Conservation (phyloP, 1,284 basidiomycete genomes). For the Albatrellus sp. region DNA sequence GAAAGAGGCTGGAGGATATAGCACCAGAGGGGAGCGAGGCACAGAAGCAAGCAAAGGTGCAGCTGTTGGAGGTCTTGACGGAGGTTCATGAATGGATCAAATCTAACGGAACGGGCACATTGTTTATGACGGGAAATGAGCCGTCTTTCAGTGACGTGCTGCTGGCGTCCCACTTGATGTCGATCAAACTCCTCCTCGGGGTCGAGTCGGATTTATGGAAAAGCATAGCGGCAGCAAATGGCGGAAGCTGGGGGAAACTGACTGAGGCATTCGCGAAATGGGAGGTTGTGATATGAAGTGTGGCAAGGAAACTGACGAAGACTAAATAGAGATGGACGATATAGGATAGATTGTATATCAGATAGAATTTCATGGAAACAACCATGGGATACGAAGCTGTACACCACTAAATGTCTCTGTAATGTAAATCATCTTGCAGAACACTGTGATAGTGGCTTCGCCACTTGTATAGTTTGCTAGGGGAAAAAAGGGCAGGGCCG, state of each 20-base stretch:
- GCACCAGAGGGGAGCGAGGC: constrained; percentile 13
- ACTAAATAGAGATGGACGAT: too few relatives aligned
- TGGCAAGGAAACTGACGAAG: too few relatives aligned
- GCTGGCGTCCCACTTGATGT: constrained; percentile 18
- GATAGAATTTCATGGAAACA: too few relatives aligned
- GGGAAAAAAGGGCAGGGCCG: too few relatives aligned
- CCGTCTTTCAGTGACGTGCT: constrained; percentile 23
- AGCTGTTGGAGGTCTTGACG: neutral
- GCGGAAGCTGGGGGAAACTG: neutral
- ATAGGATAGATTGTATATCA: too few relatives aligned
- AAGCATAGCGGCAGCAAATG: neutral
- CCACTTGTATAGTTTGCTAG: too few relatives aligned
- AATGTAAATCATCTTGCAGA: too few relatives aligned
- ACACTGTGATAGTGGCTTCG: too few relatives aligned
- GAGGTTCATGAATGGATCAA: neutral
- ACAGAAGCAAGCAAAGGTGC: neutral
- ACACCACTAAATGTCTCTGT: too few relatives aligned
- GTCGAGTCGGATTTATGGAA: neutral
- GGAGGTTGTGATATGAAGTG: too few relatives aligned
- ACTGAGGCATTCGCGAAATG: neutral
- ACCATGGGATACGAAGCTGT: too few relatives aligned
- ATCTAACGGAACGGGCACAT: neutral
- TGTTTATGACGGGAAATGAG: neutral
- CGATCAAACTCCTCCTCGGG: constrained; percentile 1
- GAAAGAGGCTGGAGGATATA: constrained; percentile 23